Percentiles rank a stretch among this genome's conserved stretches.
Evolutionary conservation across 306 rosid species (phyloP).

Genomic region (Fagus sylvatica): DNA sequence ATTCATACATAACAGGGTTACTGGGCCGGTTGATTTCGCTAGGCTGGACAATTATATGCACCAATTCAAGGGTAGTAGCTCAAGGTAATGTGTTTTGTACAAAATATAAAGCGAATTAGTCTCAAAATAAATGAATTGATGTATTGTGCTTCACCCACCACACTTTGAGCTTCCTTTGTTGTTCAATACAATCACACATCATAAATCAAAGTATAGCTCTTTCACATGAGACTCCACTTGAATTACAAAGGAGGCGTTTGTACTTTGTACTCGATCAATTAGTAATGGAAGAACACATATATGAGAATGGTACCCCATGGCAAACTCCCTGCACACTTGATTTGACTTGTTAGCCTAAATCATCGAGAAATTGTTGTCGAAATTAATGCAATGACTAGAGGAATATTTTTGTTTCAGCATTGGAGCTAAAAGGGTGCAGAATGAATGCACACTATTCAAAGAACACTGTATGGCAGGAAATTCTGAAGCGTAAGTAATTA

Average conservation of each 20-base stretch:
- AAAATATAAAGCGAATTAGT: no score
- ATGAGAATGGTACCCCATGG: no score
- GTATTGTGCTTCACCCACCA: not conserved
- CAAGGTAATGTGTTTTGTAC: constrained; percentile 48
- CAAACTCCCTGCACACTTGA: no score
- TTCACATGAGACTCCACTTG: not conserved
- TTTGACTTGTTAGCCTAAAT: not conserved
- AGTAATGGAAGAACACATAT: not conserved
- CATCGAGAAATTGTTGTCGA: not conserved
- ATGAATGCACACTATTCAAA: constrained; percentile 51
- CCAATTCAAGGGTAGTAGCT: constrained; percentile 79
- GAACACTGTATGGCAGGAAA: constrained; percentile 67
- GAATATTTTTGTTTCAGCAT: constrained; percentile 41
- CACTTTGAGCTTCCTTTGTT: no score
- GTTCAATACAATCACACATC: no score
- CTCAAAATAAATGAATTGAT: not conserved
- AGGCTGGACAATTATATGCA: constrained; percentile 67
- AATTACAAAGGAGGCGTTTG: not conserved
- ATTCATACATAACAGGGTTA: constrained; percentile 35
- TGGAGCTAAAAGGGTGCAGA: constrained; percentile 78
- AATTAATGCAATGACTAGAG: not conserved
- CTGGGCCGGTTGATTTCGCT: constrained; percentile 42
- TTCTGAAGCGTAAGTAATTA: constrained; percentile 49
- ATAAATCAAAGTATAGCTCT: not conserved
- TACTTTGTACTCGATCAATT: not conserved